Evolutionary conservation across 2,329 filamentous ascomycete genomes (phyloP).

Genomic region (Beauveria sp.): DNA sequence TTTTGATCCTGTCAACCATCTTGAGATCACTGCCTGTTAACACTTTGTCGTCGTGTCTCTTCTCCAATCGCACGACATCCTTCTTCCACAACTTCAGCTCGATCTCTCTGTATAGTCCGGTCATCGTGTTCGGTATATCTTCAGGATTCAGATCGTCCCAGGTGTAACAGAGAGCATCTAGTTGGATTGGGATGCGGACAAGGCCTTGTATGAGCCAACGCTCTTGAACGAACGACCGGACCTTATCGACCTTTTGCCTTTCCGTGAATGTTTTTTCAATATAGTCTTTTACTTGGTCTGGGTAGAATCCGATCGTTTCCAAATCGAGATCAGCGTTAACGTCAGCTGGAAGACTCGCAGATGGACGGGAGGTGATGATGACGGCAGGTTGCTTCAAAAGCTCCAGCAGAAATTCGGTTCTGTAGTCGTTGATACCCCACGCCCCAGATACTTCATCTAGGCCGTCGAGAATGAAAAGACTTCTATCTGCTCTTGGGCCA

Average conservation of each 20-base stretch:
- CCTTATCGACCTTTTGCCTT: constrained; percentile 19
- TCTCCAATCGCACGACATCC: constrained; percentile 24
- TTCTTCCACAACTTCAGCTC: constrained; percentile 31
- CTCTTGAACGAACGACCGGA: constrained; percentile 22
- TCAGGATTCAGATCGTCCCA: constrained; percentile 6
- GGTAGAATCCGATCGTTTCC: not conserved
- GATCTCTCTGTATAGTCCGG: constrained; percentile 26
- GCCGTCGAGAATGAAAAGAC: constrained; percentile 35
- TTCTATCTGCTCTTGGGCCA: constrained; percentile 13
- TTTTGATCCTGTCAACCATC: not conserved
- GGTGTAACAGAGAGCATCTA: constrained; percentile 29
- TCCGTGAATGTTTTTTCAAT: constrained; percentile 21
- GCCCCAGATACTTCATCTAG: constrained; percentile 31
- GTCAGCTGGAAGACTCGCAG: constrained; percentile 11
- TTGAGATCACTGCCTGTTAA: not conserved
- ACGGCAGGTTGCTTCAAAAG: constrained; percentile 16
- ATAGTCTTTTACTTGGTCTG: not conserved
- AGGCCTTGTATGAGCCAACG: constrained; percentile 27
- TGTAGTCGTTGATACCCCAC: not conserved
- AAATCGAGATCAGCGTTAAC: constrained; percentile 10
- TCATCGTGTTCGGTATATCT: constrained; percentile 27
- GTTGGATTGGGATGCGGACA: constrained; percentile 35
- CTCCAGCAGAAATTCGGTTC: not conserved
- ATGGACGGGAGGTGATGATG: constrained; percentile 34
- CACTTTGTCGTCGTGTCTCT: constrained; percentile 14